phyloP scores from a whole-genome alignment of 2,329 filamentous ascomycete genomes.

The Trichoderma atroviride region DNA sequence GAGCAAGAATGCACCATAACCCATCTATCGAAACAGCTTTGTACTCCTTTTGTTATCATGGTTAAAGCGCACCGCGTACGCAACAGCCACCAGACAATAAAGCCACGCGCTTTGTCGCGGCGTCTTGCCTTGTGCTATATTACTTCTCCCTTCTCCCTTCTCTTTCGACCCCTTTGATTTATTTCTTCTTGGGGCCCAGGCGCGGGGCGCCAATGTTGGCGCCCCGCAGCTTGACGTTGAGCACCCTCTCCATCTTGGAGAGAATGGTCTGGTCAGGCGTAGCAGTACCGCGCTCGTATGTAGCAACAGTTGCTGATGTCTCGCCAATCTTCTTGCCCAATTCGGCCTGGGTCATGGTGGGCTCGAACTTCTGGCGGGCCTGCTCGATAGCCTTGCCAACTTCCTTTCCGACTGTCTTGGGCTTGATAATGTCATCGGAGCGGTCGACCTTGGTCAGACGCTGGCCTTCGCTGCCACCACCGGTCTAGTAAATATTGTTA shows the following conservation, averaged over 20 bases:
- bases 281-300: slow-evolving; percentile 81
- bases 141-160: slow-evolving; percentile 4
- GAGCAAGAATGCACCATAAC: slow-evolving; percentile 18
- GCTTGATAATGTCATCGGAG: slow-evolving; percentile 95
- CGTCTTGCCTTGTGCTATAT: neutral
- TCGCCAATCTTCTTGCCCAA: slow-evolving; percentile 88
- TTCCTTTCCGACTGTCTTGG: slow-evolving; percentile 80
- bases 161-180: neutral
- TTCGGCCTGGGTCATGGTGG: slow-evolving; percentile 95
- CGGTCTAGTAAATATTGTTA: slow-evolving; percentile 33
- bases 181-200: slow-evolving; percentile 64
- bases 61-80: slow-evolving; percentile 2
- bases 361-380: slow-evolving; percentile 77
- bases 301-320: slow-evolving; percentile 75
- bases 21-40: slow-evolving; percentile 26
- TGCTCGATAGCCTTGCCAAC: slow-evolving; percentile 83
- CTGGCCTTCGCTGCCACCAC: slow-evolving; percentile 70
- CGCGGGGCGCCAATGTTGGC: slow-evolving; percentile 33
- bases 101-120: neutral
- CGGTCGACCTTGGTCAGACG: slow-evolving; percentile 97
- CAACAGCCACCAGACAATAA: neutral
- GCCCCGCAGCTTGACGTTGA: slow-evolving; percentile 87
- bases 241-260: slow-evolving; percentile 73
- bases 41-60: slow-evolving; percentile 1
- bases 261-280: slow-evolving; percentile 84